Evolutionary conservation across 2,329 filamentous ascomycete genomes (phyloP), one percentile per base, ranked within the genome.

Genomic region (Calycina herbarum): DNA sequence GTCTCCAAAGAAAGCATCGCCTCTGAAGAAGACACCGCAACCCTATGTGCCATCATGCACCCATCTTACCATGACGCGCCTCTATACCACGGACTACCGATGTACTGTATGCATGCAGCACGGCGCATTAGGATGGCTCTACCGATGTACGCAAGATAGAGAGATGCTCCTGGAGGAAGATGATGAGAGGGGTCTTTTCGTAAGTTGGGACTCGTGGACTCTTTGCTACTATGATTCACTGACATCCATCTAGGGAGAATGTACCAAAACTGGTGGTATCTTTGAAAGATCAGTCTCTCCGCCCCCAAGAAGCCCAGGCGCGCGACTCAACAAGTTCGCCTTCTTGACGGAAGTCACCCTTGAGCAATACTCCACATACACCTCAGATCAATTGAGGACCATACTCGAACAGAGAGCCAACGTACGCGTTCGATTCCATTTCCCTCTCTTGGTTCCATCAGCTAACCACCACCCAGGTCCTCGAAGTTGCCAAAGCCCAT

Each of bases 81-180:
- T 92, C 57, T 91, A 88, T 71, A 83, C 83, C 40, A 65, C 77
- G 24, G 74, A 81, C 33, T 76, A 80, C 58, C 73, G 76, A 20
- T 95, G 92, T 77, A 77, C 82, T 7, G 73, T 81, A 29, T 95
- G 92, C 72, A 78, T 79, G 48, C 78, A 78, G 51, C 76, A 77
- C 1, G 85, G 89, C 0, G 77, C 81, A 17, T 81, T 89, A 62
- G 90, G 90, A 31, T 95, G 89, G 85, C 78, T 95, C 27, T 95
- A 92, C 76, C 81, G 84, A 66, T 95, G 92, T 76, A 85, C 82
- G 13, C 86, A 91, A 74, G 90, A 93, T 71, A 79, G 79, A 11
- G 81, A 85, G 35, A 73, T 78, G 17, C 71, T 79, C 51, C 72
- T 84, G 35, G 76, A 79, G 20, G 76, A 79, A 54, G 75, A 76